phyloP scores from a whole-genome alignment of 2,329 filamentous ascomycete species.

The Falciphora oryzae region DNA sequence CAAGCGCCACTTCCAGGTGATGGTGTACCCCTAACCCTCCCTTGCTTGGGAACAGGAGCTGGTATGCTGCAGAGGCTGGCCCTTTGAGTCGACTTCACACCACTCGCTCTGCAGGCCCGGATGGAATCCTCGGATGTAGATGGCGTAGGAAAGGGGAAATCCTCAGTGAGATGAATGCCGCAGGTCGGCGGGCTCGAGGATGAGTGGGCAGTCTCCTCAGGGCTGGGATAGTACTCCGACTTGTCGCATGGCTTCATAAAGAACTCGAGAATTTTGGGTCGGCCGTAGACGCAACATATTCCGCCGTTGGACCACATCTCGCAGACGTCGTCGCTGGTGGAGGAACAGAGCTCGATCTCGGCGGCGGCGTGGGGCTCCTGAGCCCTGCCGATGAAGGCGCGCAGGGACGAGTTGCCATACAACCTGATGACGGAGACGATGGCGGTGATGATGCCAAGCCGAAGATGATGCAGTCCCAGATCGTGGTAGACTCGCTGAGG shows the following conservation, averaged over 20 bases:
- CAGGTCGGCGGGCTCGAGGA: not conserved
- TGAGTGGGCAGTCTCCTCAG: not conserved
- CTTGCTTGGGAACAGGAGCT: not conserved
- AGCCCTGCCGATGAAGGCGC: constrained; percentile 34
- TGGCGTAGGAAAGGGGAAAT: not conserved
- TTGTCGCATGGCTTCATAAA: not conserved
- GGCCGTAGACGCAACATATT: constrained; percentile 27
- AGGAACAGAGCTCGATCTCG: constrained; percentile 35
- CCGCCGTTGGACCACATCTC: constrained; percentile 30
- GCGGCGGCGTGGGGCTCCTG: constrained; percentile 26
- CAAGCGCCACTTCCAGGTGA: no score
- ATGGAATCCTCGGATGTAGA: not conserved
- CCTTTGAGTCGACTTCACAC: not conserved
- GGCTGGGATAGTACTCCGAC: not conserved
- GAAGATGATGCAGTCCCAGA: constrained; percentile 18
- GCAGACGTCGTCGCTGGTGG: constrained; percentile 32
- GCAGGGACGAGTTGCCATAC: constrained; percentile 24
- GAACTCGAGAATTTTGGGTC: constrained; percentile 2
- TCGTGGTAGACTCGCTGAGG: constrained; percentile 26
- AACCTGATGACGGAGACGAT: constrained; percentile 27
- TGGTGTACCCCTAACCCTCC: no score
- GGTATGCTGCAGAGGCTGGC: not conserved
- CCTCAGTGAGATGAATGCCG: not conserved
- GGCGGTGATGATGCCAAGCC: constrained; percentile 33
- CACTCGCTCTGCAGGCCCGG: not conserved